Conservation (phyloP, 108 stramenopile species). For the Bacterosira constricta region DNA sequence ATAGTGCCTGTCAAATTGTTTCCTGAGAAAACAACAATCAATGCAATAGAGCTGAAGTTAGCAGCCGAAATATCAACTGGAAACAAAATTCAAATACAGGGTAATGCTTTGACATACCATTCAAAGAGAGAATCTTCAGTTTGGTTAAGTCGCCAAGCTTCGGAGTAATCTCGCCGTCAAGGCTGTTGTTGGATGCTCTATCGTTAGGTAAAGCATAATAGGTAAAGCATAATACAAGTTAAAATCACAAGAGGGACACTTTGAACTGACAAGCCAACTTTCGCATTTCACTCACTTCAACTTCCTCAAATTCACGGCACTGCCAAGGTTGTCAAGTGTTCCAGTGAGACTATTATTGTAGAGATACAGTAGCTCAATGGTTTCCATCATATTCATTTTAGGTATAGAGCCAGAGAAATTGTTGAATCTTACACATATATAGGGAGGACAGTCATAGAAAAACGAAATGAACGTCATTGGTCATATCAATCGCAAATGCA, state of each 20-base stretch:
- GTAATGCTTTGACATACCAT: not conserved
- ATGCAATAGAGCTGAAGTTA: not conserved
- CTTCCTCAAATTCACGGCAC: conserved; percentile 9
- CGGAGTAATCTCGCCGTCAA: conserved; percentile 8
- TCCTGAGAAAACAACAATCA: not conserved
- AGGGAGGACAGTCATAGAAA: too few species aligned
- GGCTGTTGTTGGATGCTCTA: conserved; percentile 15
- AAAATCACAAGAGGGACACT: too few species aligned
- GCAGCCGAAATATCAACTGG: too few species aligned
- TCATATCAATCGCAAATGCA: too few species aligned
- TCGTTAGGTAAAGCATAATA: not conserved
- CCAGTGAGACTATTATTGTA: conserved; percentile 24
- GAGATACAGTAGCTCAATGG: conserved; percentile 19
- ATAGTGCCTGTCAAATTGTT: conserved; percentile 24
- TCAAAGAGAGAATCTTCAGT: conserved; percentile 27
- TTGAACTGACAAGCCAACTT: too few species aligned
- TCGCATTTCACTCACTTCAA: conserved; percentile 4
- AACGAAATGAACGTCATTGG: too few species aligned
- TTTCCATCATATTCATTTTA: not conserved
- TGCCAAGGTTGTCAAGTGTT: conserved; percentile 1
- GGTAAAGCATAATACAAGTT: not conserved
- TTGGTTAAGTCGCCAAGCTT: not conserved
- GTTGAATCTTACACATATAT: conserved; percentile 3
- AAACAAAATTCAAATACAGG: not conserved
- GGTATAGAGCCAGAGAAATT: conserved; percentile 29